Percentiles rank a stretch among this genome's conserved stretches.
phyloP scores from a whole-genome alignment of 139 green algal species.

The Volvox africanus region DNA sequence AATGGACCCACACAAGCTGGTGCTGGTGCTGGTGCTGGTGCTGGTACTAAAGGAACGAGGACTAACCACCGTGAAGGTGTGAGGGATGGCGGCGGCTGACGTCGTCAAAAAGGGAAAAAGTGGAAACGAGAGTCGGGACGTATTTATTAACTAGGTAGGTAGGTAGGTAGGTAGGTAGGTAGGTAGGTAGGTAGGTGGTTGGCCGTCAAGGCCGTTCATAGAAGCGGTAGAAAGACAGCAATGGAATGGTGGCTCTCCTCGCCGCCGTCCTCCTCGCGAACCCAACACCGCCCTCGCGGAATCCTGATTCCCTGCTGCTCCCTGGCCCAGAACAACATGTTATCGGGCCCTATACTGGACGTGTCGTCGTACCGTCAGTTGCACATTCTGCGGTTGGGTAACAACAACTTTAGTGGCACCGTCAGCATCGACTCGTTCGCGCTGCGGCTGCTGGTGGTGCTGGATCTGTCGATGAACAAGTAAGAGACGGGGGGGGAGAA shows the following conservation, averaged over 20 bases:
- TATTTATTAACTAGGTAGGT: no score
- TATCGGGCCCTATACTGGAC: slow-evolving; percentile 22
- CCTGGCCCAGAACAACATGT: slow-evolving; percentile 39
- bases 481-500: neutral
- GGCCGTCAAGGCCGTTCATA: no score
- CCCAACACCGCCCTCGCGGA: no score
- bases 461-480: slow-evolving; percentile 45
- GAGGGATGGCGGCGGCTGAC: no score
- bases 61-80: no score
- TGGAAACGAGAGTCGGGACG: no score
- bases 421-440: neutral
- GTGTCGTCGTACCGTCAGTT: slow-evolving; percentile 38
- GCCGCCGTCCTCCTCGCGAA: no score
- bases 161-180: neutral
- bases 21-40: no score
- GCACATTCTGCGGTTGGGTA: slow-evolving; percentile 52
- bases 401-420: slow-evolving; percentile 57
- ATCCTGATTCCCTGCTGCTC: neutral
- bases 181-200: neutral
- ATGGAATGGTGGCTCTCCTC: neutral
- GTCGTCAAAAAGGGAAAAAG: no score
- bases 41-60: no score
- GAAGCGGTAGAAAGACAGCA: no score
- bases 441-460: slow-evolving; percentile 11
- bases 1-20: no score